phyloP scores from a whole-genome alignment of 768 basidiomycete genomes.

The Tephrocybe rancida region DNA sequence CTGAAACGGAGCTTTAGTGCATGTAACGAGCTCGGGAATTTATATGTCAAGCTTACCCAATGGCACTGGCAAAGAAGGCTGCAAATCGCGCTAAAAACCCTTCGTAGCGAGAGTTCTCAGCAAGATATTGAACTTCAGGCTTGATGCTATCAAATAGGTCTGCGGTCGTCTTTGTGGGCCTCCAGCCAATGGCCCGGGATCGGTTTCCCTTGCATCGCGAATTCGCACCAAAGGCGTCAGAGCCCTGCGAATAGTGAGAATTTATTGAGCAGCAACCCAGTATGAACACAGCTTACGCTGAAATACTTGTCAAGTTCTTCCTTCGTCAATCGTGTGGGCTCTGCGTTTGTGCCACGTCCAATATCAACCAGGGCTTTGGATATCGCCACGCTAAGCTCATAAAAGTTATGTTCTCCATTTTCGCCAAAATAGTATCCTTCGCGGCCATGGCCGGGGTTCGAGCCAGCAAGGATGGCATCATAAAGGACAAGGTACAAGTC shows the following conservation, averaged over 20 bases:
- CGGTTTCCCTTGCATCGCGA: constrained; percentile 39
- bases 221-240: constrained; percentile 36
- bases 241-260: constrained; percentile 24
- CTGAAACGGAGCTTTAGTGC: not conserved
- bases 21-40: not conserved
- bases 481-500: constrained; percentile 30
- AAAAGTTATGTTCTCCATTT: constrained; percentile 46
- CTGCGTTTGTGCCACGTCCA: constrained; percentile 33
- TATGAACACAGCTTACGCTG: not conserved
- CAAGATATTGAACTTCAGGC: constrained; percentile 31
- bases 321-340: constrained; percentile 45
- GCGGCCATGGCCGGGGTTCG: constrained; percentile 39
- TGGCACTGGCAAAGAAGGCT: not conserved
- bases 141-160: constrained; percentile 46
- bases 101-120: not conserved
- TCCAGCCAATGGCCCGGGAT: constrained; percentile 47
- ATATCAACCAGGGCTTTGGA: constrained; percentile 37
- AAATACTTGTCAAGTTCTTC: constrained; percentile 46
- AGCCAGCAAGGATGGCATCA: constrained; percentile 31
- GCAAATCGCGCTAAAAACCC: not conserved
- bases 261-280: not conserved
- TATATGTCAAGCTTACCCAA: not conserved
- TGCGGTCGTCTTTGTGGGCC: constrained; percentile 37
- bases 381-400: constrained; percentile 42
- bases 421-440: constrained; percentile 56